Evolutionary conservation across 2,329 filamentous ascomycete species (phyloP).

Genomic region (Juglanconis sp.): DNA sequence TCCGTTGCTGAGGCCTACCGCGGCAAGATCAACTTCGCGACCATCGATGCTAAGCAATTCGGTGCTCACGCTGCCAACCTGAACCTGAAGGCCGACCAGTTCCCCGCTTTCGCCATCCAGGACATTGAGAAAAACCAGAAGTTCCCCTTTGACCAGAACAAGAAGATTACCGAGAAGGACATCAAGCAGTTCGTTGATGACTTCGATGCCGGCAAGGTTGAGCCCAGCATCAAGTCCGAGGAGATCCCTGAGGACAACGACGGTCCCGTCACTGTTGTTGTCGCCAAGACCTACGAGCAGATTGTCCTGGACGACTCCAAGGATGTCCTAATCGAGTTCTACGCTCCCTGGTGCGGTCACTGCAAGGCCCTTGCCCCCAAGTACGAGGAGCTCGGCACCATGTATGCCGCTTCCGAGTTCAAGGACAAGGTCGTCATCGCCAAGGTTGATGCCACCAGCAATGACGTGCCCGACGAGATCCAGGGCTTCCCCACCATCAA

Average conservation of each 20-base stretch:
- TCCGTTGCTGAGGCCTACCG: conserved; percentile 86
- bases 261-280: conserved; percentile 79
- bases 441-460: conserved; percentile 94
- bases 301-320: conserved; percentile 90
- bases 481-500: conserved; percentile 99
- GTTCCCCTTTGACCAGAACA: conserved; percentile 86
- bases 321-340: conserved; percentile 97
- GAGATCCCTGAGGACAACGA: conserved; percentile 92
- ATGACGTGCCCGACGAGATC: conserved; percentile 96
- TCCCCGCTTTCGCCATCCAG: conserved; percentile 97
- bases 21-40: conserved; percentile 95
- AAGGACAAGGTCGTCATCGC: conserved; percentile 86
- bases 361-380: conserved; percentile 97
- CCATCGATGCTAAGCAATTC: conserved; percentile 91
- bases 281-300: conserved; percentile 90
- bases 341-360: conserved; percentile 99
- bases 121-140: conserved; percentile 94
- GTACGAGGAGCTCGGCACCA: conserved; percentile 84
- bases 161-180: conserved; percentile 67
- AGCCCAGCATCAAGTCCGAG: conserved; percentile 98
- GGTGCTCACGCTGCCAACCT: conserved; percentile 95
- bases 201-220: conserved; percentile 80
- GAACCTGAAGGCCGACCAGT: conserved; percentile 92
- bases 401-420: conserved; percentile 75
- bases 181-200: conserved; percentile 83